Evolutionary conservation across 805 yeast genomes (phyloP), one percentile per base, ranked within the genome.

Genomic region (Suhomyces sp.): DNA sequence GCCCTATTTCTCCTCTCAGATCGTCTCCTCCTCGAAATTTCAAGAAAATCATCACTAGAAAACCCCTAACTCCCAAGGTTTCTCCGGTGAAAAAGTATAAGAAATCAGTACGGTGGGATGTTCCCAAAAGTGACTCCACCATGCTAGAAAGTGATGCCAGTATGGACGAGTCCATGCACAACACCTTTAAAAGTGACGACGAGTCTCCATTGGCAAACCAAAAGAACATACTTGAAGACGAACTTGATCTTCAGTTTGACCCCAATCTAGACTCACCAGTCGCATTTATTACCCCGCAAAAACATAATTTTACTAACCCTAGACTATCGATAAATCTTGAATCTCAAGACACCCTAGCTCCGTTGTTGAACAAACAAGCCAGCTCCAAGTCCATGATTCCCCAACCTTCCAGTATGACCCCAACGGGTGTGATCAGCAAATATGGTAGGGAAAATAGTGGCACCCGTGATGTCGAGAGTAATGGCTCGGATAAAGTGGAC

Each of bases 301-400:
- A 15, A 22, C 46, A 23, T 22, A 51, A 40, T 17, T 57, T 60
- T 26, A 50, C 58, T 13, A 60, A 58, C 45, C 54, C 62, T 51
- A 56, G 62, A 45, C 46, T 64, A 24, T 42, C 31, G 27, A 42
- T 42, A 22, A 24, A 42, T n/a, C 46, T 42, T 24, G 46, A 42
- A 13, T 24, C 46, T 12, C n/a, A 42, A 49, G 10, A 52, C 62
- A 26, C n/a, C 5, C 65, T 60, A 48, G 53, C 59, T 8, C 72
- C 74, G 3, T 59, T 74, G 35, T 64, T 74, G 24, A 74, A 74
- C 55, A 72, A 68, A 51, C 65, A 59, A 46, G 76, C 76, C 26
- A 65, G 71, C 55, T 59, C 64, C 5, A 64, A 42, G 46, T 38
- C 42, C 42, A 17, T 17, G 24, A 38, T 38, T 17, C 42, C 42